These are phyloP conservation scores for Astrothelium macrocarpum DNA, from an alignment of 495 filamentous ascomycete species.

Conservation along the genomic window DNA sequence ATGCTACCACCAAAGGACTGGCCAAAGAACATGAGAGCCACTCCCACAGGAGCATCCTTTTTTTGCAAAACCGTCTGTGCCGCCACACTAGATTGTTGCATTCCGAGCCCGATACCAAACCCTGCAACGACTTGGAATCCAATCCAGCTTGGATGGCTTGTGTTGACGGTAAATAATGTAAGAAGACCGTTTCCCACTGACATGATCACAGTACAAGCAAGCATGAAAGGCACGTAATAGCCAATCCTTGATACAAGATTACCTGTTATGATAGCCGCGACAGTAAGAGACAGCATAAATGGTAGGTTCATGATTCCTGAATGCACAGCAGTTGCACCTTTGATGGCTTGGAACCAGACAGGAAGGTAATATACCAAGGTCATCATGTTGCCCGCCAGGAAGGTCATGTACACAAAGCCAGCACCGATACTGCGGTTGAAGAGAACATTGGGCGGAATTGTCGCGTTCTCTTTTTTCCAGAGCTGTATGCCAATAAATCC, in stretches of 20 bases:
- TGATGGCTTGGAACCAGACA: conserved; percentile 82
- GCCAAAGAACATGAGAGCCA: conserved; percentile 4
- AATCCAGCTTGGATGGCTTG: conserved; percentile 4
- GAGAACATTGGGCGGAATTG: conserved; percentile 63
- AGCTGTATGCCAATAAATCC: conserved; percentile 55
- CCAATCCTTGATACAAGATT: neutral
- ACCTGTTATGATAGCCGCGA: conserved; percentile 25
- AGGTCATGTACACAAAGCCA: conserved; percentile 18
- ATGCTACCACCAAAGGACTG: conserved; percentile 5
- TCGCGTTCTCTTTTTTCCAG: conserved; percentile 59
- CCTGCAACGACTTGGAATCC: conserved; percentile 10
- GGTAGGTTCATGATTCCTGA: conserved; percentile 73
- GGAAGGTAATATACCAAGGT: conserved; percentile 51
- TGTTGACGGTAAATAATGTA: neutral
- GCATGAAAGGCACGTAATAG: conserved; percentile 9
- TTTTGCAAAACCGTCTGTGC: conserved; percentile 13
- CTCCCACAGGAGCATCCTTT: conserved; percentile 6
- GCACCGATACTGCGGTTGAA: conserved; percentile 54
- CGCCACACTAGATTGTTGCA: conserved; percentile 18
- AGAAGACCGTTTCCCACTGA: conserved; percentile 8
- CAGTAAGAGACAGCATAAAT: conserved; percentile 52
- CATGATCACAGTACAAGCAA: conserved; percentile 4
- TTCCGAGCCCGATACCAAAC: conserved; percentile 12
- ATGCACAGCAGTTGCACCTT: conserved; percentile 52
- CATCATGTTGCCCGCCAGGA: conserved; percentile 44